phyloP scores from a whole-genome alignment of 1,284 basidiomycete genomes.

The Austroboletus olivaceoglutinosus region DNA sequence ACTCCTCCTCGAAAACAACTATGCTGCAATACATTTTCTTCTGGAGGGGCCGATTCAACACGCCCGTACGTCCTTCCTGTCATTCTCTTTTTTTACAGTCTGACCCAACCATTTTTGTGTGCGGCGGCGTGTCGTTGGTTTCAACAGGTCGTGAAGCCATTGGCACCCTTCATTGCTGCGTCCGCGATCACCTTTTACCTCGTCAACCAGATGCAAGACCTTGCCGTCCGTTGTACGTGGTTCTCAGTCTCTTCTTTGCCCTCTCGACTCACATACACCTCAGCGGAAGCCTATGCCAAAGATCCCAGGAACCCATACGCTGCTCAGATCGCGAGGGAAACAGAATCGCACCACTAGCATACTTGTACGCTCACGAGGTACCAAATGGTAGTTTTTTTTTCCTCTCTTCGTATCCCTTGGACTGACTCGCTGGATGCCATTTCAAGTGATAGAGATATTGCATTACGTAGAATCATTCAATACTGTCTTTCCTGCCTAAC shows the following conservation, averaged over 20 bases:
- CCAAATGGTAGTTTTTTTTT: slow-evolving; percentile 6
- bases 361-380: background rate
- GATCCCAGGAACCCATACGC: slow-evolving; percentile 80
- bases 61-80: slow-evolving; percentile 21
- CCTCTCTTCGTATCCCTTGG: background rate
- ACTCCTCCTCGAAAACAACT: slow-evolving; percentile 1
- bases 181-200: slow-evolving; percentile 63
- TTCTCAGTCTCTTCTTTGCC: background rate
- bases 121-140: background rate
- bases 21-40: slow-evolving; percentile 28
- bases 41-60: slow-evolving; percentile 32
- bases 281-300: slow-evolving; percentile 65
- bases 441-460: slow-evolving; percentile 14
- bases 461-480: slow-evolving; percentile 22
- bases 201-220: slow-evolving; percentile 61
- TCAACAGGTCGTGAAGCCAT: slow-evolving; percentile 59
- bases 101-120: background rate
- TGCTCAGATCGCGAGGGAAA: slow-evolving; percentile 59
- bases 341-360: slow-evolving; percentile 31
- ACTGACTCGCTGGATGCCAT: background rate
- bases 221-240: slow-evolving; percentile 65
- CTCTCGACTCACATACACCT: background rate
- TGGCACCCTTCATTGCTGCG: slow-evolving; percentile 76
- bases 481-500: slow-evolving; percentile 7
- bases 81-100: background rate